Conservation (phyloP, 2,329 filamentous ascomycete species). For the Pyrenochaeta sp. region DNA sequence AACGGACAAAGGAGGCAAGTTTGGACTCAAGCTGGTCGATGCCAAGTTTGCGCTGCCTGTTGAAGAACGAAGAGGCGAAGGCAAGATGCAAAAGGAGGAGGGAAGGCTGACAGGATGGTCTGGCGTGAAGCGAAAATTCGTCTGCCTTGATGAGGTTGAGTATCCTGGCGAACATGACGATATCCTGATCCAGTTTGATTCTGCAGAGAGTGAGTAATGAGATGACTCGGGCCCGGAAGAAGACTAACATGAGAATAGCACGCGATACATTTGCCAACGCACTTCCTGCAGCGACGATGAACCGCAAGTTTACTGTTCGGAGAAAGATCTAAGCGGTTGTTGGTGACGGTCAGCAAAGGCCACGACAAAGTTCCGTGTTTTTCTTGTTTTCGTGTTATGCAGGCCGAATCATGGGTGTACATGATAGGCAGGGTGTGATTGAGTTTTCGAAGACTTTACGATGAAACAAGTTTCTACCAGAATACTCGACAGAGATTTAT, state of each 20-base stretch:
- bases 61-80: slow-evolving; percentile 56
- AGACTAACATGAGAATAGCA: slow-evolving; percentile 46
- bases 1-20: slow-evolving; percentile 61
- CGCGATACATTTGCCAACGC: slow-evolving; percentile 55
- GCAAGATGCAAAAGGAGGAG: slow-evolving; percentile 60
- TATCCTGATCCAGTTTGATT: slow-evolving; percentile 84
- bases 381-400: too few species aligned
- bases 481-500: too few species aligned
- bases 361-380: too few species aligned
- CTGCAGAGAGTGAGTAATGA: slow-evolving; percentile 69
- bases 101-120: slow-evolving; percentile 55
- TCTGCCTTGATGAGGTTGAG: slow-evolving; percentile 86
- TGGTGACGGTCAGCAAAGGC: too few species aligned
- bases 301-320: slow-evolving; percentile 53
- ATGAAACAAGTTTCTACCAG: too few species aligned
- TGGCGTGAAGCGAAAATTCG: slow-evolving; percentile 72
- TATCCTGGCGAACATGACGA: slow-evolving; percentile 94
- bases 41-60: slow-evolving; percentile 87
- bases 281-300: slow-evolving; percentile 53
- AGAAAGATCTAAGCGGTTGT: slow-evolving; percentile 47
- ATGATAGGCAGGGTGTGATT: too few species aligned
- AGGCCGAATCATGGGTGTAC: too few species aligned
- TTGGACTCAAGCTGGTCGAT: slow-evolving; percentile 80
- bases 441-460: too few species aligned
- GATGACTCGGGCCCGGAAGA: background rate